These are phyloP conservation scores for Gentiana macrophylla DNA, from an alignment of 257 asterid genomes.

Conservation along the genomic window DNA sequence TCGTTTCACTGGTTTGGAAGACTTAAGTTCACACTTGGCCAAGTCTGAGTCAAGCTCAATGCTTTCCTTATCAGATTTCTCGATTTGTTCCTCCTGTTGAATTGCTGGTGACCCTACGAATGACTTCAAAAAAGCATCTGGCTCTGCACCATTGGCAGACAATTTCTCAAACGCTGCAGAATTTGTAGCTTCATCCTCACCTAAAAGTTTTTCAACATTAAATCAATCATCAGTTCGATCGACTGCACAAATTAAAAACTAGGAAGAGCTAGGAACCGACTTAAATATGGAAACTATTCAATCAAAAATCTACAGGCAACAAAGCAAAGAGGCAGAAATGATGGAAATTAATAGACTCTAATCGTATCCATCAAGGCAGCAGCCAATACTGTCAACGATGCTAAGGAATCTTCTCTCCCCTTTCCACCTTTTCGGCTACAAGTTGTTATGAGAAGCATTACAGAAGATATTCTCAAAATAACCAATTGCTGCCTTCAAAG, in stretches of 20 bases:
- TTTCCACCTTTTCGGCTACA: not conserved
- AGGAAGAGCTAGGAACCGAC: not conserved
- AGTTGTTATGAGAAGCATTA: not conserved
- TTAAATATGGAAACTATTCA: no score
- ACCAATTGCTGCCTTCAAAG: not conserved
- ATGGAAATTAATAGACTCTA: no score
- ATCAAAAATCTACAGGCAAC: not conserved
- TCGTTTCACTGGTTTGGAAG: conserved; percentile 44
- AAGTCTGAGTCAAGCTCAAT: conserved; percentile 28
- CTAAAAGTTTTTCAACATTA: conserved; percentile 21
- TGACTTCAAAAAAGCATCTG: conserved; percentile 48
- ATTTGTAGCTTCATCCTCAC: conserved; percentile 27
- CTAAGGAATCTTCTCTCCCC: not conserved
- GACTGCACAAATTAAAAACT: conserved; percentile 24
- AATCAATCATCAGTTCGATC: conserved; percentile 20
- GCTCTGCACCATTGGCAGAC: conserved; percentile 16
- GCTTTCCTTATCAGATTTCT: conserved; percentile 24
- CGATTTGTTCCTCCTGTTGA: conserved; percentile 22
- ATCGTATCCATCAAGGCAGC: not conserved
- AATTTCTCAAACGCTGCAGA: conserved; percentile 21
- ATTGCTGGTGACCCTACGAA: conserved; percentile 25
- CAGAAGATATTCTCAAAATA: not conserved
- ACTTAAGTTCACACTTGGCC: conserved; percentile 31
- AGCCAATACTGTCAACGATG: not conserved
- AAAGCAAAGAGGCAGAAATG: not conserved